Base-by-base conservation (phyloP, 805 yeast species). In the Candida tammaniensis region DNA sequence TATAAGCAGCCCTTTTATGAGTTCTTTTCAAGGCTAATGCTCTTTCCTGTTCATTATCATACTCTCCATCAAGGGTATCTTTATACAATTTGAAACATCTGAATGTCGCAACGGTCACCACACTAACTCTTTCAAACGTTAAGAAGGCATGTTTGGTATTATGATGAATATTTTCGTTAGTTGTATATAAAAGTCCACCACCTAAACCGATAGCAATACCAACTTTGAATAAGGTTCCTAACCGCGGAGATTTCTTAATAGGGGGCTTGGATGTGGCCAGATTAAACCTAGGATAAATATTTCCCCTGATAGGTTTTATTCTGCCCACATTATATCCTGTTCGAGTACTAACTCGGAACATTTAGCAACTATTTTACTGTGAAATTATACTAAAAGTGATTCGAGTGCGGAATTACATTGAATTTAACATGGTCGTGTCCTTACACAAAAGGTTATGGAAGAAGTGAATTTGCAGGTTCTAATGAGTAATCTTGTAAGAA, bases 31-130 rank as follows among this genome's bases (percentile, higher is more conserved):
- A 57, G 1, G 81, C 91, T 4, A 51, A 45, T 2, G 56, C 47
- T 29, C 81, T 71, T 4, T 74, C 80, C 7, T 61, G 59, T 2
- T 54, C 58, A 8, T 61, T 48, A 2, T 52, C 64, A 38, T 68
- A 80, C 5, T 61, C 57, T 12, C 48, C 54, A 13, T 64, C 68
- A 17, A 89, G 64, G 0, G 78, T 70, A 33, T 66, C 68, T 32
- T 80, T 69, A 59, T 93, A 93, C 21, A 80, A 64, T 40, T 70
- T 67, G 46, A 91, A 81, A 55, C 98, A 91, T 40, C 80, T 66
- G 5, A 72, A 45, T 1, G 91, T 82, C 2, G 96, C 95, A 8
- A 70, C 55, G 0, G 81, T 62, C 1, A 83, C 91, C 4, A 80
- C 78, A 2, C 77, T 71, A 1, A 78, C 73, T 40, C 93, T 68